A percentile compares a stretch with the other conserved stretches of the same genome.
phyloP scores from a whole-genome alignment of 1,284 basidiomycete species.

The Ustanciosporium gigantosporum region DNA sequence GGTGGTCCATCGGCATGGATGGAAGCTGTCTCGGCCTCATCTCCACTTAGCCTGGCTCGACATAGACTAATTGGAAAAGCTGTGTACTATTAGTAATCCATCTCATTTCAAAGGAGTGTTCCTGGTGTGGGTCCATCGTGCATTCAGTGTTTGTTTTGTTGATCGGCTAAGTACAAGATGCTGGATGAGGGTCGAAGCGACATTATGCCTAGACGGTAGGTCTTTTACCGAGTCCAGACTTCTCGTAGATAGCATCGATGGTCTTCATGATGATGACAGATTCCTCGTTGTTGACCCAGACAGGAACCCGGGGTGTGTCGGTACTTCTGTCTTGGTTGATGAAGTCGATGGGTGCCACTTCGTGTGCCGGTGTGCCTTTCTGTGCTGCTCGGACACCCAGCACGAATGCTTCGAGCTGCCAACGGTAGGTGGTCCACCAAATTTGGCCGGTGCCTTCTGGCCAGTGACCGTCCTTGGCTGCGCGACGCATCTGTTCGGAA shows the following conservation, averaged over 20 bases:
- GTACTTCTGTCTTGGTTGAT: constrained; percentile 23
- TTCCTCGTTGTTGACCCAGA: constrained; percentile 46
- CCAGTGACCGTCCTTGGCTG: constrained; percentile 44
- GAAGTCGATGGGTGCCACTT: constrained; percentile 22
- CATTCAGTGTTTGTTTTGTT: no score
- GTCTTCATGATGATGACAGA: constrained; percentile 47
- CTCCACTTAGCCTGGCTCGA: no score
- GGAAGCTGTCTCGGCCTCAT: constrained; percentile 36
- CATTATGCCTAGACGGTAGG: neutral
- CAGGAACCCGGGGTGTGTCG: constrained; percentile 17
- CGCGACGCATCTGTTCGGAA: constrained; percentile 35
- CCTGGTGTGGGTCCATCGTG: no score
- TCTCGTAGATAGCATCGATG: constrained; percentile 43
- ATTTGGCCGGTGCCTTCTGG: constrained; percentile 32
- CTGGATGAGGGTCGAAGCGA: no score
- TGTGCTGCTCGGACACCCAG: constrained; percentile 19
- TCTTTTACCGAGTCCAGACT: constrained; percentile 30
- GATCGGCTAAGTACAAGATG: no score
- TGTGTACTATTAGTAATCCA: no score
- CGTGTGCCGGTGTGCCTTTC: constrained; percentile 4
- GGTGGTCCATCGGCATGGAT: constrained; percentile 51
- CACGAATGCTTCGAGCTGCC: constrained; percentile 43
- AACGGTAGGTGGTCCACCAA: constrained; percentile 47
- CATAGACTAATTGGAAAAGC: no score
- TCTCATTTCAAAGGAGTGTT: no score